A percentile compares a stretch with the other conserved stretches of the same genome.
phyloP scores from a whole-genome alignment of 148 eudicot species.

The Silene uniflora region DNA sequence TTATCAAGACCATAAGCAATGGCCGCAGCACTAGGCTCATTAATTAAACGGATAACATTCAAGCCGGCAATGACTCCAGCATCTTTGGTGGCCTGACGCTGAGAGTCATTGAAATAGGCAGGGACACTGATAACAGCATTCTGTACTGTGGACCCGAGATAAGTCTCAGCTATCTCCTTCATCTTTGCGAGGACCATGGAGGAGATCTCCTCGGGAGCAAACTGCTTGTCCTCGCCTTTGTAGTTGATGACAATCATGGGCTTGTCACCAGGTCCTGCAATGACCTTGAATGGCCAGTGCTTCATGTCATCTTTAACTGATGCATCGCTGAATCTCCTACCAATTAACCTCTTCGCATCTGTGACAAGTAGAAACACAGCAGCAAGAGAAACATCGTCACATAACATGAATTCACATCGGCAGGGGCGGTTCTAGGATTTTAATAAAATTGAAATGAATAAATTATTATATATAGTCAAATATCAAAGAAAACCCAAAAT shows the following conservation, averaged over 20 bases:
- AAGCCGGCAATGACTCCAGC: not conserved
- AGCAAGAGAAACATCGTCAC: not conserved
- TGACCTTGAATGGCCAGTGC: not conserved
- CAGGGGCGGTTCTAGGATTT: too few relatives aligned
- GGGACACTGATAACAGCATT: not conserved
- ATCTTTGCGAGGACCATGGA: not conserved
- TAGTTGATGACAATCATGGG: not conserved
- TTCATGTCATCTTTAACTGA: not conserved
- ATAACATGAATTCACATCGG: too few relatives aligned
- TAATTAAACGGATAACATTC: not conserved
- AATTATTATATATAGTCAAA: too few relatives aligned
- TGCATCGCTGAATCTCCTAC: not conserved
- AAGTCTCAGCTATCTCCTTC: not conserved
- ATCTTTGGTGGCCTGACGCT: not conserved
- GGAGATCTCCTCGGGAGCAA: not conserved
- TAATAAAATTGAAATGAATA: too few relatives aligned
- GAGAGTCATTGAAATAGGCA: not conserved
- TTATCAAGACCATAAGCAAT: not conserved
- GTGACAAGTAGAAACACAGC: not conserved
- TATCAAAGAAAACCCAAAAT: too few relatives aligned
- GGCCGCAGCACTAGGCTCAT: not conserved
- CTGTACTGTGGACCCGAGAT: not conserved
- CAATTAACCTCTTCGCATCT: not conserved
- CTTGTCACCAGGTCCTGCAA: not conserved
- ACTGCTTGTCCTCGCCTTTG: not conserved